A percentile compares a stretch with the other conserved stretches of the same genome.
Conservation (phyloP, 805 yeast genomes). For the Tetrapisispora phaffii region DNA sequence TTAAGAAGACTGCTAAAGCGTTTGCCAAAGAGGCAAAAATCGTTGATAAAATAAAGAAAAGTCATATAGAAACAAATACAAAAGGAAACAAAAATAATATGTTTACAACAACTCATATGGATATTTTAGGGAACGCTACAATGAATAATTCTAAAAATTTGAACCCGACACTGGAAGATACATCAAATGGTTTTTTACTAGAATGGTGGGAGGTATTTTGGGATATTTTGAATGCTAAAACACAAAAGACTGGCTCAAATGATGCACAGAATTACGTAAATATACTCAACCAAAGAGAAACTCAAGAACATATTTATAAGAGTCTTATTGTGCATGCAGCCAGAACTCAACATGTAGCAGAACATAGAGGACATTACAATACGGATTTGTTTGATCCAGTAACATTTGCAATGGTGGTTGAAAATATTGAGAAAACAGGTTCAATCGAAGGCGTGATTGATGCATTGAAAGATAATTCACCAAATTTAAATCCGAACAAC, state of each 20-base stretch:
- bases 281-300: conserved; percentile 47
- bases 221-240: conserved; percentile 82
- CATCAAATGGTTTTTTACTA: conserved; percentile 76
- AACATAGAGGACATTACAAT: conserved; percentile 30
- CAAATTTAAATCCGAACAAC: background rate
- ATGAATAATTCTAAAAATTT: background rate
- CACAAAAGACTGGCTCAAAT: conserved; percentile 51
- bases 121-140: background rate
- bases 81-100: background rate
- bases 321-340: conserved; percentile 38
- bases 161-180: conserved; percentile 38
- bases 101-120: background rate
- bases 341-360: conserved; percentile 35
- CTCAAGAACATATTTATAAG: conserved; percentile 45
- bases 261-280: conserved; percentile 66
- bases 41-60: conserved; percentile 5
- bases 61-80: background rate
- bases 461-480: background rate
- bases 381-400: conserved; percentile 26
- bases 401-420: conserved; percentile 3
- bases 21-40: conserved; percentile 73
- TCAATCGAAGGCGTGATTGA: background rate
- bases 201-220: conserved; percentile 98
- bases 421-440: conserved; percentile 1
- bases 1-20: conserved; percentile 60